phyloP scores from a whole-genome alignment of 1,284 basidiomycete genomes.

The Rhodotorula sp. region DNA sequence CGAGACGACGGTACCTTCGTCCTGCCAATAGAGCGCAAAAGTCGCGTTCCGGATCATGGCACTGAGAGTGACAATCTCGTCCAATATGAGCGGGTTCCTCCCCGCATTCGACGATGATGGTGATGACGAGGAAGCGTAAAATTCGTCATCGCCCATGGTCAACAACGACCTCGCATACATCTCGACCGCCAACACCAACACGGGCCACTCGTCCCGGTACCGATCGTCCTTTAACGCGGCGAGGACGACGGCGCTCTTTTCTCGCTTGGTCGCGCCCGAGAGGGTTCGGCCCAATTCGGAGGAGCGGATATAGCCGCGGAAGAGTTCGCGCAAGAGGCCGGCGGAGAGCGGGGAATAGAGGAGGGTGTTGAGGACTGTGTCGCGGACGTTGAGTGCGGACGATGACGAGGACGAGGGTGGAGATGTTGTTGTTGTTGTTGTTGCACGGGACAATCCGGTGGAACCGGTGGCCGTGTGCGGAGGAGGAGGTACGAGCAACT shows the following conservation, averaged over 20 bases:
- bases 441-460: constrained; percentile 50
- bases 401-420: constrained; percentile 59
- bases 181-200: constrained; percentile 75
- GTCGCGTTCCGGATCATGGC: constrained; percentile 71
- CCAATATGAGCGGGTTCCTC: constrained; percentile 73
- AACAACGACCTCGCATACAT: constrained; percentile 81
- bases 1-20: constrained; percentile 18
- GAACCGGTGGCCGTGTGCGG: constrained; percentile 42
- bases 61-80: constrained; percentile 72
- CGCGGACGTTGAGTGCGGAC: constrained; percentile 53
- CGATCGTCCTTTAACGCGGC: constrained; percentile 40
- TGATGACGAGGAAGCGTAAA: constrained; percentile 60
- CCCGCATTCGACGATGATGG: not conserved
- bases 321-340: constrained; percentile 70
- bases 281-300: constrained; percentile 46
- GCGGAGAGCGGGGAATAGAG: constrained; percentile 39
- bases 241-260: constrained; percentile 46
- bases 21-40: constrained; percentile 76
- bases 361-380: constrained; percentile 53
- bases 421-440: constrained; percentile 51
- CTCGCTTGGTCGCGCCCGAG: constrained; percentile 51
- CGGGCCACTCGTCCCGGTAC: constrained; percentile 49
- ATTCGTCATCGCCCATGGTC: constrained; percentile 95
- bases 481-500: constrained; percentile 55
- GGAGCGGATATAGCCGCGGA: constrained; percentile 63